Evolutionary conservation across 352 stramenopile species (phyloP).

Genomic region (Aphanomyces euteiches): DNA sequence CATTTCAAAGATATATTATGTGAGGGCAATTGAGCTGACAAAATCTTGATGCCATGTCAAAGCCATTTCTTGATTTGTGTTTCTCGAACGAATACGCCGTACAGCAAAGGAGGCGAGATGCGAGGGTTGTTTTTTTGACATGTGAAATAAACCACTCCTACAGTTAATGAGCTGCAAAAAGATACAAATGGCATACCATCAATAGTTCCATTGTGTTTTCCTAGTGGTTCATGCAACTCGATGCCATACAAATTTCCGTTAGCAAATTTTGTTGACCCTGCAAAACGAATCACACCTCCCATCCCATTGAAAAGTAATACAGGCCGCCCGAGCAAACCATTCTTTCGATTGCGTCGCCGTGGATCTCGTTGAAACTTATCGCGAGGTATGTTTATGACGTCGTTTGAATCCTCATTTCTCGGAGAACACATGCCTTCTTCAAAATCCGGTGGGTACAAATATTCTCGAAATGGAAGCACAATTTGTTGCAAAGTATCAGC

Average conservation of each 20-base stretch:
- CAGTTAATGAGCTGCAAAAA: no score
- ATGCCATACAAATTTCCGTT: slow-evolving; percentile 22
- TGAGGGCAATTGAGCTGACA: no score
- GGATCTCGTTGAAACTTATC: not conserved
- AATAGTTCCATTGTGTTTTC: slow-evolving; percentile 19
- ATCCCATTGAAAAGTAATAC: slow-evolving; percentile 23
- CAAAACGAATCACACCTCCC: slow-evolving; percentile 21
- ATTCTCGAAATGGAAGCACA: slow-evolving; percentile 1
- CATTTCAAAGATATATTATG: no score
- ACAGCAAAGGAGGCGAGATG: not conserved
- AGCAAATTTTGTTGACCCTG: slow-evolving; percentile 26
- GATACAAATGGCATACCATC: not conserved
- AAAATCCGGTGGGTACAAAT: slow-evolving; percentile 6
- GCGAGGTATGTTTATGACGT: not conserved
- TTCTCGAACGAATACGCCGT: slow-evolving; percentile 7
- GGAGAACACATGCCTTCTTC: slow-evolving; percentile 17
- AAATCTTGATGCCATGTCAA: no score
- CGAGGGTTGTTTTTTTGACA: slow-evolving; percentile 3
- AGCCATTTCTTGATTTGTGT: slow-evolving; percentile 20
- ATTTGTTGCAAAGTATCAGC: slow-evolving; percentile 5
- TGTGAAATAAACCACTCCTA: slow-evolving; percentile 8
- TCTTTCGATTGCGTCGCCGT: not conserved
- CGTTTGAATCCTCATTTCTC: not conserved
- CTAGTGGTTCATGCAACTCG: slow-evolving; percentile 16
- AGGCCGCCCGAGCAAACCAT: not conserved